Conservation (phyloP, 257 asterid species). For the Pogostemon cablin region DNA sequence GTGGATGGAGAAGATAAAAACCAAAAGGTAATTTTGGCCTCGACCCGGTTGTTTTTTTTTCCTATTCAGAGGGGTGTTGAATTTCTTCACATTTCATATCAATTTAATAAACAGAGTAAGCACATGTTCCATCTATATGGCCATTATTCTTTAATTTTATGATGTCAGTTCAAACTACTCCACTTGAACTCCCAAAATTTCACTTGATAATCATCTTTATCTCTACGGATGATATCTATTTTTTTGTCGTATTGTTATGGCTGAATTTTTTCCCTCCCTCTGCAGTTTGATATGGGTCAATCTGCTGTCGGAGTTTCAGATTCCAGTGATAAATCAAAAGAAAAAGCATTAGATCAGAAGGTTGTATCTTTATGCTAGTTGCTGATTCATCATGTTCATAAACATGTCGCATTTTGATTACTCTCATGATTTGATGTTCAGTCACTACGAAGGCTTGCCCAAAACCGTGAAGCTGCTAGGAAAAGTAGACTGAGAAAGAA, state of each 20-base stretch:
- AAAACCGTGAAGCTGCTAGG: slow-evolving; percentile 97
- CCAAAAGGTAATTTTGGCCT: slow-evolving; percentile 50
- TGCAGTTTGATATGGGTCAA: slow-evolving; percentile 76
- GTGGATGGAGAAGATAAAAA: slow-evolving; percentile 70
- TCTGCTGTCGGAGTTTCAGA: slow-evolving; percentile 54
- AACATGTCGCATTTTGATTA: slow-evolving; percentile 26
- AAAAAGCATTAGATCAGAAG: slow-evolving; percentile 71
- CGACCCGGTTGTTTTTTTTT: too few species aligned
- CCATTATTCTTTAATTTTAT: neutral
- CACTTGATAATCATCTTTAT: neutral
- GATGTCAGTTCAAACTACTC: neutral
- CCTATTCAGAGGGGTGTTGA: too few species aligned
- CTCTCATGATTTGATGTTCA: slow-evolving; percentile 38
- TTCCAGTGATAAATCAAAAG: slow-evolving; percentile 80
- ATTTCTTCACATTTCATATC: too few species aligned
- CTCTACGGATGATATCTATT: neutral
- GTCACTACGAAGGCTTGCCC: slow-evolving; percentile 88
- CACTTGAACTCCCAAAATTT: neutral
- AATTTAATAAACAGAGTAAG: neutral
- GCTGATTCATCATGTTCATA: slow-evolving; percentile 9
- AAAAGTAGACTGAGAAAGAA: slow-evolving; percentile 92
- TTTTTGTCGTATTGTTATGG: slow-evolving; percentile 8
- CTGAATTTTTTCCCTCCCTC: slow-evolving; percentile 30
- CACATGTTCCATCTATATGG: neutral
- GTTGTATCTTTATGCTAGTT: slow-evolving; percentile 38